A percentile compares a stretch with the other conserved stretches of the same genome.
These are phyloP conservation scores for Acanthamoeba lenticulata DNA, from an alignment of 208 protist species.

Conservation along the genomic window DNA sequence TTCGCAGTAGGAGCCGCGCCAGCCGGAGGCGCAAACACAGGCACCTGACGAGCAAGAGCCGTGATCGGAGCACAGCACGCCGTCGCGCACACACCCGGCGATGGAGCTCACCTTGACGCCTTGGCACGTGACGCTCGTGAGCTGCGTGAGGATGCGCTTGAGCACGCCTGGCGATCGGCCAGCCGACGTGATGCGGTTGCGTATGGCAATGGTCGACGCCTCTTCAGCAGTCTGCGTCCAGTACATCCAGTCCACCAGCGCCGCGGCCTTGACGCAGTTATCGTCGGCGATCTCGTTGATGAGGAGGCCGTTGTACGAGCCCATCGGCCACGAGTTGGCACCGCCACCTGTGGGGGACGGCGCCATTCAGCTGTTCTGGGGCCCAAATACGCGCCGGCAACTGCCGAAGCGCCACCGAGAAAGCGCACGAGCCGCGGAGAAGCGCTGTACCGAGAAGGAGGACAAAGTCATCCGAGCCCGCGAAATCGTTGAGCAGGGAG, in stretches of 20 bases:
- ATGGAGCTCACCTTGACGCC: not conserved
- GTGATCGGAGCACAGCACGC: not conserved
- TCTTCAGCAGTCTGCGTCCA: not conserved
- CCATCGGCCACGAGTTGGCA: not conserved
- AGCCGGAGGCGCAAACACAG: not conserved
- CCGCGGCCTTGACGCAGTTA: not conserved
- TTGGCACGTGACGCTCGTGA: not conserved
- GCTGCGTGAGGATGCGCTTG: not conserved
- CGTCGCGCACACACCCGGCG: not conserved
- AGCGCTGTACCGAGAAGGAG: not conserved
- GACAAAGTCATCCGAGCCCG: not conserved
- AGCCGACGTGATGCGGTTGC: not conserved
- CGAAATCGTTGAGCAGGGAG: not conserved
- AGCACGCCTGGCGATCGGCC: not conserved
- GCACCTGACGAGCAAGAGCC: not conserved
- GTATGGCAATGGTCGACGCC: not conserved
- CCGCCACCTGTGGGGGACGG: not conserved
- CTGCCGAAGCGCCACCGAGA: not conserved
- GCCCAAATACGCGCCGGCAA: too few relatives aligned
- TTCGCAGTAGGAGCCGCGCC: not conserved
- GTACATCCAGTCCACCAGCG: not conserved
- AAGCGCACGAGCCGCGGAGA: not conserved
- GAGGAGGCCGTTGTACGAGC: not conserved
- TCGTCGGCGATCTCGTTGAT: not conserved
- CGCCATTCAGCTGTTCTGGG: not conserved